These are phyloP conservation scores for Coemansia sp. DNA, from an alignment of 371 early-diverging fungal genomes.

Conservation along the genomic window DNA sequence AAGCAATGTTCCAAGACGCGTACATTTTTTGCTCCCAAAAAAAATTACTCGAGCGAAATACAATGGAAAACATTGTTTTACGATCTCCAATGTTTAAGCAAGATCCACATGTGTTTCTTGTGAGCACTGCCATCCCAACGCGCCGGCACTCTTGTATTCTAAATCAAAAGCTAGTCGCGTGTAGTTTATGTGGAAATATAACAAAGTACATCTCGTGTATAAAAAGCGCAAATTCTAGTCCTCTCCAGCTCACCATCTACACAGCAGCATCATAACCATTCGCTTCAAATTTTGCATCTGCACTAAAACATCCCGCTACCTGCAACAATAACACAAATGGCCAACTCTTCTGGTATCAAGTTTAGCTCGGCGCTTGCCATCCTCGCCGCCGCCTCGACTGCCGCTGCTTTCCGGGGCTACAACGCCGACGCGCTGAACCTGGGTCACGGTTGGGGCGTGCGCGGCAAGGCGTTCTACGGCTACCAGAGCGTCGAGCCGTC, in stretches of 20 bases:
- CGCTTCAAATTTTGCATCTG: not conserved
- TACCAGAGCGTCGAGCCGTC: conserved; percentile 15
- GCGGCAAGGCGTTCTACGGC: conserved; percentile 19
- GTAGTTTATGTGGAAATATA: too few relatives aligned
- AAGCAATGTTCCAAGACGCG: too few relatives aligned
- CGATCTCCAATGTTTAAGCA: too few relatives aligned
- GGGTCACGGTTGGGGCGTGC: conserved; percentile 5
- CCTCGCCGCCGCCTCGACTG: conserved; percentile 7
- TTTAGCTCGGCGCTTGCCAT: conserved; percentile 23
- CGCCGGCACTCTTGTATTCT: too few relatives aligned
- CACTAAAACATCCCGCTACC: not conserved
- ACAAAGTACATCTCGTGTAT: too few relatives aligned
- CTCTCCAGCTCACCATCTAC: too few relatives aligned
- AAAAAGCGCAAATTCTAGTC: too few relatives aligned
- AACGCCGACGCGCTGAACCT: conserved; percentile 2
- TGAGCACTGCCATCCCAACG: too few relatives aligned
- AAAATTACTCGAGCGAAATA: too few relatives aligned
- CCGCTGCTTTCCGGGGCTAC: not conserved
- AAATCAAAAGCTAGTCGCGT: too few relatives aligned
- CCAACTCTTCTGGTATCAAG: conserved; percentile 21
- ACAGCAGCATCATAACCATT: not conserved
- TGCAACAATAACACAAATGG: not conserved
- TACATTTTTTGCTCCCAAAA: too few relatives aligned
- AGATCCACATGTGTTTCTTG: too few relatives aligned
- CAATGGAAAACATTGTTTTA: not conserved